These are phyloP conservation scores for Heliocybe sulcata DNA, from an alignment of 1,284 basidiomycete genomes.

Conservation along the genomic window DNA sequence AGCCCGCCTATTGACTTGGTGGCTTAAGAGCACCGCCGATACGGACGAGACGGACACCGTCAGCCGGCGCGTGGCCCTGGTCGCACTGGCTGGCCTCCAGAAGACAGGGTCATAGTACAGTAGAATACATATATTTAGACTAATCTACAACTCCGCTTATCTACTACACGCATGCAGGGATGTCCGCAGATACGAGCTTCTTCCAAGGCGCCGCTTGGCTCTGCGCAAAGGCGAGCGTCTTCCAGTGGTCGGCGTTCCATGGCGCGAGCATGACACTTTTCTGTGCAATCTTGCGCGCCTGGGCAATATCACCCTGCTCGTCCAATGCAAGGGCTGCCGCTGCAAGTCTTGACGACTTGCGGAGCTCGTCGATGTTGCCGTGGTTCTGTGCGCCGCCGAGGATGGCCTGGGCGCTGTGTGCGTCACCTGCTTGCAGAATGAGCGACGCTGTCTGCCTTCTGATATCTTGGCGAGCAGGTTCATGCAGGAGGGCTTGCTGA, in stretches of 20 bases:
- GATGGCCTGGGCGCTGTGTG: slow-evolving; percentile 31
- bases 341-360: slow-evolving; percentile 35
- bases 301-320: slow-evolving; percentile 16
- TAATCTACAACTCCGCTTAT: slow-evolving; percentile 1
- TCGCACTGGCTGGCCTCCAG: slow-evolving; percentile 20
- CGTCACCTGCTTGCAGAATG: slow-evolving; percentile 38
- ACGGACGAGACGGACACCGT: slow-evolving; percentile 27
- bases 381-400: slow-evolving; percentile 23
- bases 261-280: slow-evolving; percentile 65
- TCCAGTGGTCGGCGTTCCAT: slow-evolving; percentile 51
- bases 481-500: slow-evolving; percentile 48
- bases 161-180: not conserved
- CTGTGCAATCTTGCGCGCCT: slow-evolving; percentile 44
- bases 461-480: slow-evolving; percentile 42
- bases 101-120: slow-evolving; percentile 9
- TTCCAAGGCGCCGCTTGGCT: slow-evolving; percentile 10
- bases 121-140: not conserved
- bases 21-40: slow-evolving; percentile 39
- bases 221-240: slow-evolving; percentile 47
- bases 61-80: slow-evolving; percentile 32
- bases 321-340: slow-evolving; percentile 29
- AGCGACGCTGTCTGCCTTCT: slow-evolving; percentile 49
- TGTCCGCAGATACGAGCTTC: no score
- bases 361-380: slow-evolving; percentile 21
- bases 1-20: slow-evolving; percentile 47